Evolutionary conservation across 768 basidiomycete species (phyloP), one percentile per base, ranked within the genome.

Genomic region (Agrocybe pediades): DNA sequence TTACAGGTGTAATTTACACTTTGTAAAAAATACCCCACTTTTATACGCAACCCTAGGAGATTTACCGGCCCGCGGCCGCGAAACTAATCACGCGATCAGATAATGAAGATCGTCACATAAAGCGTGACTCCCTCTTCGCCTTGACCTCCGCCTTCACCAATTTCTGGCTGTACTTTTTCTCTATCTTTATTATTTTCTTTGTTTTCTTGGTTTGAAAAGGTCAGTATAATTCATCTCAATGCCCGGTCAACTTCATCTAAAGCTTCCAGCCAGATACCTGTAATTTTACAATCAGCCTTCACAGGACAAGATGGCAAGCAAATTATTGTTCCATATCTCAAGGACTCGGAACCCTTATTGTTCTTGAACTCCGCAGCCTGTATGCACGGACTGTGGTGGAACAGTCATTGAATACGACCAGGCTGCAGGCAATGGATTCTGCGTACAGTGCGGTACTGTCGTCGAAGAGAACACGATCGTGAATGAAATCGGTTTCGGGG

Each of bases 381-480:
- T 82, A 41, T 92, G 89, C 68, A 83, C 75, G 13, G 87, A 89
- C 59, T 93, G 90, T 62, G 89, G 88, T 36, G 90, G 90, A 4
- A 87, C 86, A 0, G 86, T 90, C 13, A 92, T 93, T 58, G 90
- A 92, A 66, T 92, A 92, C 67, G 89, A 92, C 69, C 74, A 85
- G 26, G 85, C 90, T 11, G 89, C 90, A 5, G 92, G 92, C 8
- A 90, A 90, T 58, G 90, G 89, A 5, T 90, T 92, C 65, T 95
- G 93, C 61, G 82, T 88, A 1, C 76, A 81, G 60, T 98, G 95
- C 62, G 93, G 92, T 42, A 90, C 87, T 6, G 94, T 98, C 16
- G 78, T 96, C 9, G 93, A 96, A 71, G 92, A 97, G 70, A 95
- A 93, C 64, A 85, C 88, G 2, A 94, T 98, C 55, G 92, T 98